These are phyloP conservation scores for Westerdykella aurantiaca DNA, from an alignment of 2,329 filamentous ascomycete genomes.

Conservation along the genomic window DNA sequence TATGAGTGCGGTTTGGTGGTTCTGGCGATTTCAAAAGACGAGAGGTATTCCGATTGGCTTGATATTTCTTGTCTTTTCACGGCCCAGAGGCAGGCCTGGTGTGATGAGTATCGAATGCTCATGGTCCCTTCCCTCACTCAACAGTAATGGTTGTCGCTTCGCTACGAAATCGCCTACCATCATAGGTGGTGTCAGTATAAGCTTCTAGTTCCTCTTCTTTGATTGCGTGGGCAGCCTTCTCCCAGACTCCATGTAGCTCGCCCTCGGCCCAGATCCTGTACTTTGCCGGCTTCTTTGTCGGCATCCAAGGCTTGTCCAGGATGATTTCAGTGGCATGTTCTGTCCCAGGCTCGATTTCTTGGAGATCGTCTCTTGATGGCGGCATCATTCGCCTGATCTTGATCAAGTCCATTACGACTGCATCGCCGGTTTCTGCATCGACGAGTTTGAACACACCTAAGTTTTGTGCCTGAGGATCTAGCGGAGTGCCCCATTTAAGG, in stretches of 20 bases:
- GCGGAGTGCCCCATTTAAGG: slow-evolving; percentile 38
- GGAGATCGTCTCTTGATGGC: slow-evolving; percentile 30
- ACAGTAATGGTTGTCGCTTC: slow-evolving; percentile 4
- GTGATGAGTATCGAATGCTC: too few species aligned
- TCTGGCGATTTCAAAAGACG: too few species aligned
- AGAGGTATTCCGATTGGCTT: too few species aligned
- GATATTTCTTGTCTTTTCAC: too few species aligned
- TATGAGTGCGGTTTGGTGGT: too few species aligned
- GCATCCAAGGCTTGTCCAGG: slow-evolving; percentile 36
- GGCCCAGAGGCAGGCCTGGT: too few species aligned
- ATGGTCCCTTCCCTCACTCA: too few species aligned
- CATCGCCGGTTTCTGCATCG: slow-evolving; percentile 20
- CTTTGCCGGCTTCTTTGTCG: slow-evolving; percentile 28
- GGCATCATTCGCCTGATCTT: slow-evolving; percentile 37
- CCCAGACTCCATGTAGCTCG: slow-evolving; percentile 33
- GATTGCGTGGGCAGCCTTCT: slow-evolving; percentile 18
- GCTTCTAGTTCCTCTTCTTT: slow-evolving; percentile 21
- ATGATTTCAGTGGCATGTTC: slow-evolving; percentile 32
- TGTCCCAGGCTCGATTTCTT: slow-evolving; percentile 32
- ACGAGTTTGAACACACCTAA: slow-evolving; percentile 35
- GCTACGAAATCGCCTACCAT: slow-evolving; percentile 18
- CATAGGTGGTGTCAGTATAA: slow-evolving; percentile 22
- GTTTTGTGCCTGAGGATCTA: slow-evolving; percentile 35
- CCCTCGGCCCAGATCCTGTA: slow-evolving; percentile 36
- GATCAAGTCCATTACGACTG: slow-evolving; percentile 25